These are phyloP conservation scores for Dactylellina haptotyla DNA, from an alignment of 2,329 filamentous ascomycete species.

Conservation along the genomic window DNA sequence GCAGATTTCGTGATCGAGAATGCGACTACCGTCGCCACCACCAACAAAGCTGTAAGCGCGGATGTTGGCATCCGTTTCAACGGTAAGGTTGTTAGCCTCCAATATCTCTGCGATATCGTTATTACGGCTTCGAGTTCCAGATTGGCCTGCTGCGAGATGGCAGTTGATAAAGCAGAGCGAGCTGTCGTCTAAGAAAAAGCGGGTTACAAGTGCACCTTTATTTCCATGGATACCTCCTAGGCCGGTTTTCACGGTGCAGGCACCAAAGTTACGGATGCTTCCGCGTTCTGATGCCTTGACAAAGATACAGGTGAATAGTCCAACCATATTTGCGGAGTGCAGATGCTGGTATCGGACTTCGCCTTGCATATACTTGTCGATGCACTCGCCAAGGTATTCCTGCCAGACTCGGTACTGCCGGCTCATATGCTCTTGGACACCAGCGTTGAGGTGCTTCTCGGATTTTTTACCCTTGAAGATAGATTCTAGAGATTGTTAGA, in stretches of 20 bases:
- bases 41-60: slow-evolving; percentile 83
- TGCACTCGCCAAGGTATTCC: slow-evolving; percentile 81
- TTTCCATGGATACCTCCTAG: slow-evolving; percentile 97
- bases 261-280: slow-evolving; percentile 79
- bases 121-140: slow-evolving; percentile 87
- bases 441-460: slow-evolving; percentile 80
- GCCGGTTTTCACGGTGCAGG: slow-evolving; percentile 89
- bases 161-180: slow-evolving; percentile 97
- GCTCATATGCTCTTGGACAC: slow-evolving; percentile 90
- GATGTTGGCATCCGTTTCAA: slow-evolving; percentile 73
- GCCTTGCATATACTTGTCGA: slow-evolving; percentile 83
- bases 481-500: slow-evolving; percentile 68
- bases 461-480: slow-evolving; percentile 81
- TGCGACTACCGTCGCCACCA: slow-evolving; percentile 94
- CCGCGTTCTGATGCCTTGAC: slow-evolving; percentile 81
- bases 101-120: slow-evolving; percentile 91
- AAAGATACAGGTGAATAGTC: slow-evolving; percentile 95
- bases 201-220: slow-evolving; percentile 90
- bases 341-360: slow-evolving; percentile 84
- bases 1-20: slow-evolving; percentile 97
- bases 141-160: slow-evolving; percentile 92
- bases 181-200: slow-evolving; percentile 93
- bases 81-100: slow-evolving; percentile 78
- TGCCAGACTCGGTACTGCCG: slow-evolving; percentile 97
- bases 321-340: slow-evolving; percentile 89